These are phyloP conservation scores for Cyclotella distinguenda DNA, from an alignment of 108 stramenopile genomes.

Conservation along the genomic window DNA sequence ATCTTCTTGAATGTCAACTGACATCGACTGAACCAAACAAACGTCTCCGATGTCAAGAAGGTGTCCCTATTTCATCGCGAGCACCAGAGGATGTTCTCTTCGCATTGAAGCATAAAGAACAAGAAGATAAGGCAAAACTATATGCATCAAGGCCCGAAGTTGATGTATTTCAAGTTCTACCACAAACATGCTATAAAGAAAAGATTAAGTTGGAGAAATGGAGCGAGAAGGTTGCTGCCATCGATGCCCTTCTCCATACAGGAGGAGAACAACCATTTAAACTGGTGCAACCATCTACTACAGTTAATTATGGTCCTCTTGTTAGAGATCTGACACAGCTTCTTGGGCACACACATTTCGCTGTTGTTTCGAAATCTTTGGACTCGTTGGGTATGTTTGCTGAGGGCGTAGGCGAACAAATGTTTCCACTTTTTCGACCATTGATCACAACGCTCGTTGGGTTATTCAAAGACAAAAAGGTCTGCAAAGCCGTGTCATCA, in stretches of 20 bases:
- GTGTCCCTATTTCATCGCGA: conserved; percentile 4
- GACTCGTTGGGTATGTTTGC: conserved; percentile 77
- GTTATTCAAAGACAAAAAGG: conserved; percentile 86
- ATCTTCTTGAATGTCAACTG: conserved; percentile 53
- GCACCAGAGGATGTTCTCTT: conserved; percentile 57
- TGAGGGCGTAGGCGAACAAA: conserved; percentile 79
- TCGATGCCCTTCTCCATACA: conserved; percentile 65
- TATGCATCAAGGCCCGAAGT: conserved; percentile 67
- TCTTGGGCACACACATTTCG: conserved; percentile 80
- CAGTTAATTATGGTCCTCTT: conserved; percentile 69
- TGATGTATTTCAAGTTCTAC: conserved; percentile 61
- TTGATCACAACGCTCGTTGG: conserved; percentile 55
- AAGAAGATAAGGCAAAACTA: conserved; percentile 61
- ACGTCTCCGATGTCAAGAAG: conserved; percentile 42
- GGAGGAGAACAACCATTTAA: conserved; percentile 88
- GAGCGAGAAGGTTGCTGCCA: conserved; percentile 84
- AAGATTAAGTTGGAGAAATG: conserved; percentile 75
- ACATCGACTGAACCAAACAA: conserved; percentile 35
- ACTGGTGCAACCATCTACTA: conserved; percentile 53
- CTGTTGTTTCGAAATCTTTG: conserved; percentile 76
- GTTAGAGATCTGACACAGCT: conserved; percentile 72
- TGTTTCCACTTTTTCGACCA: conserved; percentile 74
- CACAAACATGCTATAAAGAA: conserved; percentile 64
- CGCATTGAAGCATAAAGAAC: conserved; percentile 54
- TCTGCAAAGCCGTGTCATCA: conserved; percentile 51